These are phyloP conservation scores for Hippophae gyantsensis DNA, from an alignment of 306 rosid species.

Conservation along the genomic window DNA sequence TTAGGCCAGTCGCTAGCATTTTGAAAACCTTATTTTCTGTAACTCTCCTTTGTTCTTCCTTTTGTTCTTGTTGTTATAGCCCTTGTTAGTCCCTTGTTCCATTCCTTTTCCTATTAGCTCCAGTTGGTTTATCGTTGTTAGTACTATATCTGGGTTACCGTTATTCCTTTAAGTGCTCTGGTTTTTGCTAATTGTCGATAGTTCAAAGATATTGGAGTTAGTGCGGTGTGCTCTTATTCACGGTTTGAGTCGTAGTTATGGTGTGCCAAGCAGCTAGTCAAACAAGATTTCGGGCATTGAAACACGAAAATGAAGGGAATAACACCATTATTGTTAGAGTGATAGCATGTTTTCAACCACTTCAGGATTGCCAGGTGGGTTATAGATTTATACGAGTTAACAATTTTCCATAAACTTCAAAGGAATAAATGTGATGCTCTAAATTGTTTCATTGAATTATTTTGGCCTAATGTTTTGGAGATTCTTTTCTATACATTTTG, in stretches of 20 bases:
- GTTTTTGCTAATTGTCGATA: conserved; percentile 7
- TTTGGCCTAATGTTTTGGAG: background rate
- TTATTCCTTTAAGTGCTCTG: conserved; percentile 12
- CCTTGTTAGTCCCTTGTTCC: background rate
- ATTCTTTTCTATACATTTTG: conserved; percentile 1
- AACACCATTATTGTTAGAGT: conserved; percentile 90
- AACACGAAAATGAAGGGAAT: conserved; percentile 88
- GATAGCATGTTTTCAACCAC: conserved; percentile 95
- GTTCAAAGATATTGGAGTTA: conserved; percentile 22
- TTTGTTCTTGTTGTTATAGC: background rate
- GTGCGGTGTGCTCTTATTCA: conserved; percentile 24
- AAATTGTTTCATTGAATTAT: no score
- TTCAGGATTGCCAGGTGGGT: conserved; percentile 97
- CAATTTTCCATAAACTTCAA: no score
- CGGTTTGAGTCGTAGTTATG: conserved; percentile 84
- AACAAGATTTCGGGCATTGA: conserved; percentile 98
- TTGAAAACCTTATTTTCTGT: no score
- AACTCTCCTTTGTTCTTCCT: background rate
- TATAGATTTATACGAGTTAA: no score
- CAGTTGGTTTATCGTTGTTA: conserved; percentile 1
- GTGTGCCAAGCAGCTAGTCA: conserved; percentile 99
- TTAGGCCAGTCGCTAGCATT: no score
- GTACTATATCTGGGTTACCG: conserved; percentile 7
- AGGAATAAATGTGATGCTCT: no score
- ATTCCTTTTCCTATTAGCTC: no score